phyloP scores from a whole-genome alignment of 2,329 filamentous ascomycete species.

The Coniosporium tulheliwenetii region DNA sequence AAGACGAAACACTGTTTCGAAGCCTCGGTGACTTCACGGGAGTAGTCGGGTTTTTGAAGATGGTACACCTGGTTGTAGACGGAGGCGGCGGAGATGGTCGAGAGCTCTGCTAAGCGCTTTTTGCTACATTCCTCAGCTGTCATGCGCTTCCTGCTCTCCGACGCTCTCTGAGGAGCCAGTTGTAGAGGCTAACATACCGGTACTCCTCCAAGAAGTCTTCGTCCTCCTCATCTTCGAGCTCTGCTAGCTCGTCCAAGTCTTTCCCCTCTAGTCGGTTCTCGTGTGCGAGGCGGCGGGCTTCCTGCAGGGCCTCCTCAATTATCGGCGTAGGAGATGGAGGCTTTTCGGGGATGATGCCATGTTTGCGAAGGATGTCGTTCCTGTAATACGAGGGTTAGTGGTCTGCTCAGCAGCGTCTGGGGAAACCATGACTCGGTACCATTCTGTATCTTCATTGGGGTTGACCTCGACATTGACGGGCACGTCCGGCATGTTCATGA shows the following conservation, averaged over 20 bases:
- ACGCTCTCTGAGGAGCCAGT: not conserved
- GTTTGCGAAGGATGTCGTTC: constrained; percentile 96
- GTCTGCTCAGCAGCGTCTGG: constrained; percentile 5
- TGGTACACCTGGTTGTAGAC: constrained; percentile 86
- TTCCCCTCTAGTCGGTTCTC: constrained; percentile 91
- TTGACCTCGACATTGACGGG: constrained; percentile 71
- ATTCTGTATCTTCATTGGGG: constrained; percentile 96
- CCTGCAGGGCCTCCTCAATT: constrained; percentile 83
- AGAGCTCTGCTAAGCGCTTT: constrained; percentile 74
- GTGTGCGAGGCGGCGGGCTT: constrained; percentile 69
- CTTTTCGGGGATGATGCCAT: constrained; percentile 95
- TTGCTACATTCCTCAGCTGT: constrained; percentile 28
- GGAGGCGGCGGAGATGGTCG: constrained; percentile 56
- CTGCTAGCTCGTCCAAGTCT: constrained; percentile 82
- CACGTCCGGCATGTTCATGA: constrained; percentile 23
- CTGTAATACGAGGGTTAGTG: constrained; percentile 29
- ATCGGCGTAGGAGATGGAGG: constrained; percentile 87
- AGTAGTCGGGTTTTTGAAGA: constrained; percentile 86
- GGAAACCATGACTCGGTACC: constrained; percentile 35
- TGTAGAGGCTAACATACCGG: constrained; percentile 27
- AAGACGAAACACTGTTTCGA: constrained; percentile 53
- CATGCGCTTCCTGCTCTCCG: not conserved
- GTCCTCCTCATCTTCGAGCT: constrained; percentile 90
- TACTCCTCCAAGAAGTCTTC: constrained; percentile 83
- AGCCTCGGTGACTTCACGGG: constrained; percentile 78